phyloP scores from a whole-genome alignment of 441 rosid species.

The Flueggea neowawraea region DNA sequence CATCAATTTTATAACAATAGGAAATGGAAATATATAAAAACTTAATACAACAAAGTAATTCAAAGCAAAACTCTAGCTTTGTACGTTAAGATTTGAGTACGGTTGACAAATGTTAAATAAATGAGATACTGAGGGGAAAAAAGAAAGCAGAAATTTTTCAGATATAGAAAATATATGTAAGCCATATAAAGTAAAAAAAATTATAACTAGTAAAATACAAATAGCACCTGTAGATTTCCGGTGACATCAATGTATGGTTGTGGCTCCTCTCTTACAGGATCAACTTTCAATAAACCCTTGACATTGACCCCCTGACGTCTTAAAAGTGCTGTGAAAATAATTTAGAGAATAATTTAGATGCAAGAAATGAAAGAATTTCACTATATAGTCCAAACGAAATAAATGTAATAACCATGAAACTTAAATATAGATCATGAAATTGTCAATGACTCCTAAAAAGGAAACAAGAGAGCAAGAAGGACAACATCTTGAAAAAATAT shows the following conservation, averaged over 20 bases:
- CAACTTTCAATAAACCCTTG: constrained; percentile 75
- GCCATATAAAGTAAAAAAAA: constrained; percentile 1
- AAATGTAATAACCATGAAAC: too few species aligned
- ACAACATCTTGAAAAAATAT: constrained; percentile 12
- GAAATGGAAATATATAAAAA: too few species aligned
- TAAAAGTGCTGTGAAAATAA: constrained; percentile 61
- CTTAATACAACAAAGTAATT: too few species aligned
- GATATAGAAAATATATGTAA: not conserved
- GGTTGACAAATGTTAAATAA: too few species aligned
- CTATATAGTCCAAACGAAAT: too few species aligned
- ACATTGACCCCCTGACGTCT: constrained; percentile 94
- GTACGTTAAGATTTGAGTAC: too few species aligned
- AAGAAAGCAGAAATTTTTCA: not conserved
- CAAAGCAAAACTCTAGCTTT: too few species aligned
- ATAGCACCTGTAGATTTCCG: constrained; percentile 78
- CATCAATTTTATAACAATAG: too few species aligned
- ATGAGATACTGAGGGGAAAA: not conserved
- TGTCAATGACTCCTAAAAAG: not conserved
- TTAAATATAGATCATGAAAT: not conserved
- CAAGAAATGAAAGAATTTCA: too few species aligned
- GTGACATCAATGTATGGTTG: constrained; percentile 87
- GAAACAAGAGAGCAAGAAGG: not conserved
- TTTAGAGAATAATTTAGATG: constrained; percentile 7
- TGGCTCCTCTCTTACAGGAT: constrained; percentile 81
- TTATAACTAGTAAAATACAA: not conserved